A percentile compares a stretch with the other conserved stretches of the same genome.
phyloP scores from a whole-genome alignment of 495 filamentous ascomycete genomes.

The Trichocladium antarcticum region DNA sequence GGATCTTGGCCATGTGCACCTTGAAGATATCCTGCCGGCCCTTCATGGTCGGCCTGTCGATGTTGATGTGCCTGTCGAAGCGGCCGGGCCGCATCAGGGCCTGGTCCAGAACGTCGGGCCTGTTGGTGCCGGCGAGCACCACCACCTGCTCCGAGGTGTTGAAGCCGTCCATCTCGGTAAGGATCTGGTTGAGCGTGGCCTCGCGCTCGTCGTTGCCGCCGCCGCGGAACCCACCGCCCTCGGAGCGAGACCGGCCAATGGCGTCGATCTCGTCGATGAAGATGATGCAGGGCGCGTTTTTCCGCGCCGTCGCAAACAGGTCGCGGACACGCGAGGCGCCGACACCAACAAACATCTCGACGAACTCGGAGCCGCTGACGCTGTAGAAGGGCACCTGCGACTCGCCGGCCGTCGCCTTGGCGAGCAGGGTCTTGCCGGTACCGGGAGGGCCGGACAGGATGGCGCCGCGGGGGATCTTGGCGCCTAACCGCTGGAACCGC shows the following conservation, averaged over 20 bases:
- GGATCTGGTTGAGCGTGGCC: conserved; percentile 91
- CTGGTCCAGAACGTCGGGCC: conserved; percentile 87
- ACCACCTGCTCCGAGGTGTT: conserved; percentile 96
- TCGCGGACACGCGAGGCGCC: conserved; percentile 91
- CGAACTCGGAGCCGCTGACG: conserved; percentile 96
- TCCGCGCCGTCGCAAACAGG: conserved; percentile 86
- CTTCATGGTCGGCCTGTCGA: conserved; percentile 92
- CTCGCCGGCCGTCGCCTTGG: conserved; percentile 95
- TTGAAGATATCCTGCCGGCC: conserved; percentile 92
- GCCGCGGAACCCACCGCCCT: conserved; percentile 50
- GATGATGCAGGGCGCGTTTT: conserved; percentile 95
- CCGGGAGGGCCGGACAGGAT: conserved; percentile 93
- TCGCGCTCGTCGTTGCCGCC: conserved; percentile 97
- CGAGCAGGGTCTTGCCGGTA: conserved; percentile 94
- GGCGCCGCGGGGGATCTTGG: conserved; percentile 93
- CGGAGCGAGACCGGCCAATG: conserved; percentile 79
- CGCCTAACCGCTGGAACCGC: conserved; percentile 81
- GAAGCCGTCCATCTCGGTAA: conserved; percentile 99
- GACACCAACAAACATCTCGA: conserved; percentile 99
- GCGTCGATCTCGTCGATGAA: conserved; percentile 99
- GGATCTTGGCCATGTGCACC: conserved; percentile 85
- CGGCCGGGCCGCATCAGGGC: conserved; percentile 93
- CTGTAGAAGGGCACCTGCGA: conserved; percentile 97
- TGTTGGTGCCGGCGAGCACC: conserved; percentile 94
- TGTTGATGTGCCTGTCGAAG: conserved; percentile 89